Percentiles rank a stretch among this genome's conserved stretches.
Evolutionary conservation across 371 early-diverging fungal genomes (phyloP).

Genomic region (Mortierella sp.): DNA sequence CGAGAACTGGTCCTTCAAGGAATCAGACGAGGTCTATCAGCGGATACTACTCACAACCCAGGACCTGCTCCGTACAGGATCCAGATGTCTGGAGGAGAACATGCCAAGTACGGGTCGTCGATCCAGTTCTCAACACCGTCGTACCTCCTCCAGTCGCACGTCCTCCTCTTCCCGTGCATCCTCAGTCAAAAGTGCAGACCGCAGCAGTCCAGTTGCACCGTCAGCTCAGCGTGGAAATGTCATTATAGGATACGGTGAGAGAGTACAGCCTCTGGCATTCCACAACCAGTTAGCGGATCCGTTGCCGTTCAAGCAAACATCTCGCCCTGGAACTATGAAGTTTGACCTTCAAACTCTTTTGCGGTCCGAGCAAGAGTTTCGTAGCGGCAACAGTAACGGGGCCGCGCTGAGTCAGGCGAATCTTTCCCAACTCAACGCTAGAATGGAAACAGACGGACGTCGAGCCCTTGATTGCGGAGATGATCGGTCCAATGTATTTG

Average conservation of each 20-base stretch:
- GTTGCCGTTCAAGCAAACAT: constrained; percentile 28
- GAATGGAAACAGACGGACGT: constrained; percentile 12
- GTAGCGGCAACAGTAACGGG: constrained; percentile 14
- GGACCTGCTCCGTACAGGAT: constrained; percentile 43
- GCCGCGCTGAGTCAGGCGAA: constrained; percentile 10
- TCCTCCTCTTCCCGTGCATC: constrained; percentile 6
- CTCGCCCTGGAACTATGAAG: constrained; percentile 25
- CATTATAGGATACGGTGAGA: constrained; percentile 18
- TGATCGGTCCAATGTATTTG: constrained; percentile 23
- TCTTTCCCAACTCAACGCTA: constrained; percentile 13
- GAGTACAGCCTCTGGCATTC: constrained; percentile 7
- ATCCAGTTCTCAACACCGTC: constrained; percentile 16
- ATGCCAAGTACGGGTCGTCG: constrained; percentile 1
- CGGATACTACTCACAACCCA: constrained; percentile 42
- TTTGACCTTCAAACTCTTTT: constrained; percentile 25
- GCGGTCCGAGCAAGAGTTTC: constrained; percentile 20
- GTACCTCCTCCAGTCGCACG: constrained; percentile 1
- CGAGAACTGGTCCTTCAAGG: constrained; percentile 49
- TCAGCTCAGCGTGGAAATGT: neutral
- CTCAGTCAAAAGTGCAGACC: neutral
- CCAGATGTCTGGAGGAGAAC: constrained; percentile 32
- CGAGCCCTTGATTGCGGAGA: constrained; percentile 30
- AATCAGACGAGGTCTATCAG: constrained; percentile 48
- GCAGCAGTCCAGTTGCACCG: neutral
- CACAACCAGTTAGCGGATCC: constrained; percentile 10